These are phyloP conservation scores for Fusarium sp. DNA, from an alignment of 2,329 filamentous ascomycete species.

Conservation along the genomic window DNA sequence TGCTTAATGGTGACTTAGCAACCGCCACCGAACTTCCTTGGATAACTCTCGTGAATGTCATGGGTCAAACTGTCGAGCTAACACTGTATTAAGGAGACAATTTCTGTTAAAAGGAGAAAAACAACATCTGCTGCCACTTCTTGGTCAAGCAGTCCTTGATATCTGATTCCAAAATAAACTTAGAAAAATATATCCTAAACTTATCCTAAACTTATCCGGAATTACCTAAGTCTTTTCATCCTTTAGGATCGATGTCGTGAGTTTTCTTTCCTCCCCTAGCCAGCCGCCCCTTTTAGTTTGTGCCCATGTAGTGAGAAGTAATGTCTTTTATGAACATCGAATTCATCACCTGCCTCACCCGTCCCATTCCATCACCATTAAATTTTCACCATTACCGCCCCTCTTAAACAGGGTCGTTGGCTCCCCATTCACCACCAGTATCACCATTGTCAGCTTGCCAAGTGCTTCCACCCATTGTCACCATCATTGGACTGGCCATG, in stretches of 20 bases:
- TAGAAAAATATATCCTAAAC: not conserved
- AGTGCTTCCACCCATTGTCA: no score
- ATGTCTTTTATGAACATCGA: not conserved
- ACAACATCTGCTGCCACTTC: not conserved
- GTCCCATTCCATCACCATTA: not conserved
- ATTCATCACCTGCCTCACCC: not conserved
- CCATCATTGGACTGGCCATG: not conserved
- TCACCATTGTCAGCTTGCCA: no score
- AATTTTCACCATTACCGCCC: not conserved
- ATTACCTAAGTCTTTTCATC: not conserved
- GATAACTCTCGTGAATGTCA: not conserved
- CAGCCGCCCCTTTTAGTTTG: not conserved
- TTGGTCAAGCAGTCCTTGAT: no score
- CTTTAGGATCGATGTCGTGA: not conserved
- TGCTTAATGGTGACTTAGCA: not conserved
- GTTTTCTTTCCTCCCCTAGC: not conserved
- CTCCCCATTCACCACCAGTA: no score
- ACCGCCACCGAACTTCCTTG: not conserved
- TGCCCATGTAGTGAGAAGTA: not conserved
- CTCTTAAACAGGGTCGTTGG: no score
- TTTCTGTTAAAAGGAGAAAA: not conserved
- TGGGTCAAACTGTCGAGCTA: not conserved
- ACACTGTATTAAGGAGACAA: not conserved
- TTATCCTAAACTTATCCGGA: not conserved
- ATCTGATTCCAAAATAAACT: not conserved